phyloP scores from a whole-genome alignment of 495 filamentous ascomycete genomes.

The Aspergillus incahuasiensis region DNA sequence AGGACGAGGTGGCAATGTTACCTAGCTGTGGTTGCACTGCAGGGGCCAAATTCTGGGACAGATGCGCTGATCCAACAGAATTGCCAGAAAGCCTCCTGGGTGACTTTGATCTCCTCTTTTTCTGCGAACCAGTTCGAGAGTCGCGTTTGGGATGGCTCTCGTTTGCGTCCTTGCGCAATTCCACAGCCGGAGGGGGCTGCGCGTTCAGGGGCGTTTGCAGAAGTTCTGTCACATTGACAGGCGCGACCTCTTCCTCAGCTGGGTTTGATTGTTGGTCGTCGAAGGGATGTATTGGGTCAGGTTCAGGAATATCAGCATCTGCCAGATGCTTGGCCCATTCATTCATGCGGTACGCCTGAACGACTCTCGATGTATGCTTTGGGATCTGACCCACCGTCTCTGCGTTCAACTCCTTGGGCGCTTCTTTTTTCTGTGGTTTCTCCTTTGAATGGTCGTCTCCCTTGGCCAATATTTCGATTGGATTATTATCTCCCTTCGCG shows the following conservation, averaged over 20 bases:
- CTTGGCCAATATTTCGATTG: background rate
- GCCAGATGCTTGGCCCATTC: conserved; percentile 94
- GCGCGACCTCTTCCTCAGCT: conserved; percentile 50
- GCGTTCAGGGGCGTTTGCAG: conserved; percentile 62
- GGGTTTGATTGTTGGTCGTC: conserved; percentile 29
- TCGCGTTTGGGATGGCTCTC: conserved; percentile 15
- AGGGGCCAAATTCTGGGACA: conserved; percentile 6
- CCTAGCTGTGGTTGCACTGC: conserved; percentile 8
- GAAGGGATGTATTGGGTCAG: conserved; percentile 52
- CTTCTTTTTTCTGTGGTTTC: conserved; percentile 16
- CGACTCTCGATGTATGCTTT: conserved; percentile 57
- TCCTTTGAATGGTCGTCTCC: background rate
- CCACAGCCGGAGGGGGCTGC: conserved; percentile 32
- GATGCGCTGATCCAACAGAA: conserved; percentile 18
- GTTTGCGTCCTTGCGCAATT: conserved; percentile 21
- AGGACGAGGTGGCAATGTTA: conserved; percentile 2
- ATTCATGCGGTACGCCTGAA: conserved; percentile 82
- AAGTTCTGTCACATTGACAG: conserved; percentile 61
- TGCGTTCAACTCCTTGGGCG: conserved; percentile 28
- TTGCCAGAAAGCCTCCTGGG: conserved; percentile 16
- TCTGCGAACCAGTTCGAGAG: conserved; percentile 7
- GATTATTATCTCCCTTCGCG: background rate
- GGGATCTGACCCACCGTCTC: conserved; percentile 37
- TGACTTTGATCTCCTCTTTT: conserved; percentile 10
- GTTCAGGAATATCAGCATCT: conserved; percentile 69